Evolutionary conservation across 1,284 basidiomycete species (phyloP), one percentile per base, ranked within the genome.

Genomic region (Naganishia sp.): DNA sequence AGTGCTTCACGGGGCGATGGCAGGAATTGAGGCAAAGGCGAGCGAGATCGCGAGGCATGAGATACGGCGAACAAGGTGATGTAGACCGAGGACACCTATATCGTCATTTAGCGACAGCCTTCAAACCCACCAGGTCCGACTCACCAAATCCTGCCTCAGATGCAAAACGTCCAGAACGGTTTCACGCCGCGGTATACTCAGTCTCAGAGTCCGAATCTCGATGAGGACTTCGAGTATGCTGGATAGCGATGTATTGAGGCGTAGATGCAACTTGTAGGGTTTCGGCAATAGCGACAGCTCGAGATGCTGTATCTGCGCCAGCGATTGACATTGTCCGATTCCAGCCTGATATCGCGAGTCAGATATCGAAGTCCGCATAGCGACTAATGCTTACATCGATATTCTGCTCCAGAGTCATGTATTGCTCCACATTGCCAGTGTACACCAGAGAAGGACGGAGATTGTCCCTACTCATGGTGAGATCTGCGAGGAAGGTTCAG

Each of bases 231-330:
- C 80, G 25, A 78, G 70, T 31, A 82, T 74, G 3, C 72, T 74
- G 35, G 81, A 75, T 7, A 77, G 69, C 6, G 74, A 73, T 43
- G 80, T 77, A 17, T 82, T 74, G 47, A 82, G 72, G 61, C 79
- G 78, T 4, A 71, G 71, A 54, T 82, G 76, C 18, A 81, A 71
- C 42, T 71, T 72, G 63, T 78, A 76, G 0, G 81, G 81, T 58
- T 82, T 79, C 7, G 81, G 82, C 1, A 82, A 74, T 31, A 83
- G 76, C 17, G 80, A 80, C 10, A 83, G 50, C 69, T 83, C 82
- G 52, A 75, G 74, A 21, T 72, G 71, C 63, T 80, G 78, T 28
- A 80, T 75, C 2, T 67, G 64, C 17, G 77, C 71, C n/a, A 79
- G 68, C 6, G 63, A 72, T 31, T 78, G 73, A 28, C 72, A 70